Percentiles rank a stretch among this genome's conserved stretches.
These are phyloP conservation scores for Xeromyces bisporus DNA, from an alignment of 495 filamentous ascomycete species.

Conservation along the genomic window DNA sequence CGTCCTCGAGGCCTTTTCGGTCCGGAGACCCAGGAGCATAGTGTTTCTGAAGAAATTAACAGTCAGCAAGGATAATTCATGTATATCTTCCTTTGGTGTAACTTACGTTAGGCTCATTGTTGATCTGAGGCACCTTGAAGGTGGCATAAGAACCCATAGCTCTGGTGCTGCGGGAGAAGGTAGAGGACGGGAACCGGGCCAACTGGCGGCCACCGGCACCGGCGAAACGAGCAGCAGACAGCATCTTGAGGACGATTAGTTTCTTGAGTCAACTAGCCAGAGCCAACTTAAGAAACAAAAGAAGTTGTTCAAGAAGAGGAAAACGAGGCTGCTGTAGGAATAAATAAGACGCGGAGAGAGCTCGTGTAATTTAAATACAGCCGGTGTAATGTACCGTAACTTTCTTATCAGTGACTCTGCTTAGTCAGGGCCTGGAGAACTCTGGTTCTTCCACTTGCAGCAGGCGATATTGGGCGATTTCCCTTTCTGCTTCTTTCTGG, in stretches of 20 bases:
- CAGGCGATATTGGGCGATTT: too few species aligned
- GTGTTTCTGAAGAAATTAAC: slow-evolving; percentile 75
- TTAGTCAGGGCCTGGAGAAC: too few species aligned
- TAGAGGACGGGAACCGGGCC: slow-evolving; percentile 12
- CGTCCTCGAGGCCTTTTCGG: slow-evolving; percentile 52
- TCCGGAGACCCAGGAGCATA: slow-evolving; percentile 70
- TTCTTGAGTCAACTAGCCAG: background rate
- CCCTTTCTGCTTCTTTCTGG: too few species aligned
- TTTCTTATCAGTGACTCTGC: too few species aligned
- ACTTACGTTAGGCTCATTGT: slow-evolving; percentile 87
- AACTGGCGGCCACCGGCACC: slow-evolving; percentile 15
- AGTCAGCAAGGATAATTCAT: too few species aligned
- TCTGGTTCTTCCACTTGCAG: too few species aligned
- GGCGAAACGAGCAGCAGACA: slow-evolving; percentile 15
- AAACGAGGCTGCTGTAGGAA: too few species aligned
- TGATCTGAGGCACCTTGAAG: slow-evolving; percentile 74
- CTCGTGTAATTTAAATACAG: too few species aligned
- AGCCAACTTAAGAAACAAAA: too few species aligned
- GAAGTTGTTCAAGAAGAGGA: background rate
- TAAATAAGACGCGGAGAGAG: background rate
- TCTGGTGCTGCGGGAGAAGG: slow-evolving; percentile 11
- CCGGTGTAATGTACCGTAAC: too few species aligned
- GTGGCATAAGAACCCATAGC: slow-evolving; percentile 42
- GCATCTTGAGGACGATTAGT: slow-evolving; percentile 12
- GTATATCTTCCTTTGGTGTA: background rate